A percentile compares a stretch with the other conserved stretches of the same genome.
Conservation (phyloP, 306 rosid genomes). For the Vigna unguiculata region DNA sequence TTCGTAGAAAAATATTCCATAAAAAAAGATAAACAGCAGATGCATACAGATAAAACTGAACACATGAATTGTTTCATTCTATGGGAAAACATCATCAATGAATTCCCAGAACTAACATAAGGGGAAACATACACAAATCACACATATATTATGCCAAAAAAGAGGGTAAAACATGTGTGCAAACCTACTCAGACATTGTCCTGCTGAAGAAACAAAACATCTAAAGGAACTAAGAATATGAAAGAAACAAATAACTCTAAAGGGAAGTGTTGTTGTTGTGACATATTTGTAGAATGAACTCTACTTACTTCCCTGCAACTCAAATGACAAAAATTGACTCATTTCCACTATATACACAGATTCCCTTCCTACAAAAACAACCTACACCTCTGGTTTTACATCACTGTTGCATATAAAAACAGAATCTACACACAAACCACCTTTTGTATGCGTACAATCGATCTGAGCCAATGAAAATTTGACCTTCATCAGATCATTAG, state of each 20-base stretch:
- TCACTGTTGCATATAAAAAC: conserved; percentile 60
- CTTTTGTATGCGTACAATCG: conserved; percentile 94
- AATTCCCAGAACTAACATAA: conserved; percentile 26
- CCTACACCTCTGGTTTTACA: conserved; percentile 46
- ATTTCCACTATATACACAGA: conserved; percentile 35
- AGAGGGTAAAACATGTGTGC: neutral
- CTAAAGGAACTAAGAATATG: neutral
- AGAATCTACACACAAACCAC: conserved; percentile 88
- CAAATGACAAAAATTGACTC: conserved; percentile 1
- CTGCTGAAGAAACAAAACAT: conserved; percentile 22
- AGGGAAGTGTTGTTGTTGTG: neutral
- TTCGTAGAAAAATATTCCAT: no score
- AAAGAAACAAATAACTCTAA: neutral
- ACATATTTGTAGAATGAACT: neutral
- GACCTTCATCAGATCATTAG: conserved; percentile 62
- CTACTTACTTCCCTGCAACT: neutral
- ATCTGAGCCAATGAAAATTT: conserved; percentile 81
- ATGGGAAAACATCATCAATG: conserved; percentile 30
- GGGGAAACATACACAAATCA: conserved; percentile 14
- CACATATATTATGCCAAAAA: conserved; percentile 12
- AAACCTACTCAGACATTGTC: conserved; percentile 16
- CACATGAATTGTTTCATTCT: neutral
- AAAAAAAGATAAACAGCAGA: no score
- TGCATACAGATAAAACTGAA: no score
- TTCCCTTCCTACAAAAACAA: conserved; percentile 46